Percentiles rank a stretch among this genome's conserved stretches.
Evolutionary conservation across 148 eudicot species (phyloP).

Genomic region (Pouteria glomerata): DNA sequence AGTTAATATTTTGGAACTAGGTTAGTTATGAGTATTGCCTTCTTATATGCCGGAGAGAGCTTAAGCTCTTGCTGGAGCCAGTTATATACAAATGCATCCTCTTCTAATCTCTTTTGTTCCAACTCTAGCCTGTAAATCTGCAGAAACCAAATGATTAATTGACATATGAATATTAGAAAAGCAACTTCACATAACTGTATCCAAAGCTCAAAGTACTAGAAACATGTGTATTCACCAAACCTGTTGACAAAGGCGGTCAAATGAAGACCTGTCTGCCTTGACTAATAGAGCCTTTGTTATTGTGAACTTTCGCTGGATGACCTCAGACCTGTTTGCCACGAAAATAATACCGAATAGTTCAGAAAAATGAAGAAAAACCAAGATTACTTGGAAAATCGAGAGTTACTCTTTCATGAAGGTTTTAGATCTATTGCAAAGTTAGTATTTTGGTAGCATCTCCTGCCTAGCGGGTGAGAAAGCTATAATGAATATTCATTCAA

Average conservation of each 20-base stretch:
- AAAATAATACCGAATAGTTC: background rate
- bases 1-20: background rate
- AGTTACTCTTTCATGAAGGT: background rate
- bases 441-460: background rate
- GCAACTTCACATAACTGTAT: too few relatives aligned
- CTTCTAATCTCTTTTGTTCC: conserved; percentile 75
- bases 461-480: background rate
- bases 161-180: too few relatives aligned
- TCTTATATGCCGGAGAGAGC: conserved; percentile 72
- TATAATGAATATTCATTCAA: too few relatives aligned
- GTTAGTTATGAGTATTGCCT: conserved; percentile 36
- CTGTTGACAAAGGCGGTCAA: conserved; percentile 71
- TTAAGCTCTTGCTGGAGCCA: conserved; percentile 80
- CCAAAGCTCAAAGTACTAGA: background rate
- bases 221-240: conserved; percentile 20
- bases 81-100: conserved; percentile 74
- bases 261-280: conserved; percentile 73
- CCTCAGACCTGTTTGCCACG: conserved; percentile 43
- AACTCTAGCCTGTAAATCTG: conserved; percentile 65
- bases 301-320: conserved; percentile 56
- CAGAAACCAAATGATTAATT: conserved; percentile 23
- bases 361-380: too few relatives aligned
- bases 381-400: background rate
- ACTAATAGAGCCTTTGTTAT: conserved; percentile 60
- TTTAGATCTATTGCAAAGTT: background rate